Conservation (phyloP, 345 rosid genomes). For the Psidium friedrichsthalianum region DNA sequence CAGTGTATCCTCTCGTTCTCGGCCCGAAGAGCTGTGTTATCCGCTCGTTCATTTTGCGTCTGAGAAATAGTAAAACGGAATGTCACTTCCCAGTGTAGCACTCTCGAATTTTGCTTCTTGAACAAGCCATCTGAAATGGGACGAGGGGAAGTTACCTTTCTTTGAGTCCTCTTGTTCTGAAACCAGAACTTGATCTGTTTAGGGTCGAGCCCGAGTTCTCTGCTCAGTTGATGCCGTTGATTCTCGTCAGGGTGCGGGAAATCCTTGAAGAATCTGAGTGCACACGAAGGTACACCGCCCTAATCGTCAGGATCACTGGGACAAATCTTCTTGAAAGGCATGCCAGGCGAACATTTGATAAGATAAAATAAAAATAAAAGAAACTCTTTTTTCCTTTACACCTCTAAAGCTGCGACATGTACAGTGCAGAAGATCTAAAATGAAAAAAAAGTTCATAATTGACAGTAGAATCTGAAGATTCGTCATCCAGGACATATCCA, state of each 20-base stretch:
- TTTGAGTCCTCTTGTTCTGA: constrained; percentile 70
- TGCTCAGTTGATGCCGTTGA: constrained; percentile 36
- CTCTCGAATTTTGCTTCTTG: background rate
- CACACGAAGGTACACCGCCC: background rate
- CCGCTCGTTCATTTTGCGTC: constrained; percentile 42
- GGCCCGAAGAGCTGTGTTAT: constrained; percentile 38
- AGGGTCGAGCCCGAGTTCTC: constrained; percentile 31
- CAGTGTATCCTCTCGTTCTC: constrained; percentile 42
- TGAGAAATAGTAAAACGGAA: constrained; percentile 1
- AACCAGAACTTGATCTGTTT: constrained; percentile 79
- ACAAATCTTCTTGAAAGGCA: background rate
- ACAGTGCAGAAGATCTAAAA: background rate
- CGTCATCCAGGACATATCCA: background rate
- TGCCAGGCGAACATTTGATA: background rate
- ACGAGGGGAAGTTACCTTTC: constrained; percentile 25
- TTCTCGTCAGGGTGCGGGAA: constrained; percentile 58
- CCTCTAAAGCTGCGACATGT: background rate
- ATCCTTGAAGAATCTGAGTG: constrained; percentile 41
- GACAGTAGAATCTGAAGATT: background rate
- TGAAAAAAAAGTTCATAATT: background rate
- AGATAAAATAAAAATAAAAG: background rate
- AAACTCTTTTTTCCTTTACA: background rate
- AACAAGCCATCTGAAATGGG: background rate
- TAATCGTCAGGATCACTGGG: background rate
- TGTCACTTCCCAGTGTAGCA: background rate